Base-by-base conservation (phyloP, 257 asterid species). In the Euphrasia confusa region DNA sequence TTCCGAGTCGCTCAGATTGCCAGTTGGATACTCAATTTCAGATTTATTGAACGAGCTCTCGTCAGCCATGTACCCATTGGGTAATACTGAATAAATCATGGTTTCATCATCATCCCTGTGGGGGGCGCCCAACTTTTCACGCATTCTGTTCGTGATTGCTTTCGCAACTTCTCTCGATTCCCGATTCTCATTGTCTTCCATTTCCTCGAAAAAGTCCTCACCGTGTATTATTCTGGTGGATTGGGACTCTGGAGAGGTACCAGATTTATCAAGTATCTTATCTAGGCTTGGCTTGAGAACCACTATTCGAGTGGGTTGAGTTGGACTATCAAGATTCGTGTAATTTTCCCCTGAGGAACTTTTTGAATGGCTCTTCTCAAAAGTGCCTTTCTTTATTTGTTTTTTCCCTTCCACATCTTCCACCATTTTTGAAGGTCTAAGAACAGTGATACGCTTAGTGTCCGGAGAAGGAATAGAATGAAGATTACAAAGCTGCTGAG, bases 281-380 rank as follows among this genome's bases (percentile, higher is more conserved):
- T 80, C 84, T 53, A 78, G 73, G 82, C 90, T 84, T 56, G 99
- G 99, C 68, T 94, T 94, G 61, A 94, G 84, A 70, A 94, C 96
- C 30, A 94, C 96, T 68, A 94, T 94, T 58, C 96, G 87, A n/a
- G 95, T 90, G 21, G 96, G 90, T 71, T 84, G 97, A 64, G 83
- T 52, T 42, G 83, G 68, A 75, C 42, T 71, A 63, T 81, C 12
- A 37, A 11, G 83, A 66, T 67, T 63, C 60, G 72, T 79, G 86
- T 84, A 72, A 66, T 72, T 76, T 48, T 60, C 78, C n/a, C 81
- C 74, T 63, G 87, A 71, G 26, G 84, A 73, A 64, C 54, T 72
- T 37, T 37, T 37, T 11, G 9, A 37, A 37, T 37, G 42, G 42
- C 42, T 37, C 42, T 37, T 37, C 42, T 37, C 12, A 9, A 11